Conservation (phyloP, 23 red algal species). For the Gracilaria gracilis region DNA sequence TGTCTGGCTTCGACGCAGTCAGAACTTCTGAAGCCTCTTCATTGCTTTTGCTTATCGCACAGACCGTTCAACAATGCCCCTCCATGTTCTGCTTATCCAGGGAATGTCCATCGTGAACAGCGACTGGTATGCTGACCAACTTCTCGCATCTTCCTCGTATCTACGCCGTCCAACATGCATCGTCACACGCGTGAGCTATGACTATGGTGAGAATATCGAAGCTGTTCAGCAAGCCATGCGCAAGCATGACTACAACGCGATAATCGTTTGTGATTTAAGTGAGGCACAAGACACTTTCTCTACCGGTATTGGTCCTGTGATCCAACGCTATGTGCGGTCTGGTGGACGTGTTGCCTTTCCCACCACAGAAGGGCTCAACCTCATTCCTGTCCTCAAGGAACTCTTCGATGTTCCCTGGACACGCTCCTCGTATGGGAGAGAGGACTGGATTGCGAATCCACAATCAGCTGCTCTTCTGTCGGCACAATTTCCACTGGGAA, state of each 20-base stretch:
- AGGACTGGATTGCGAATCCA: not conserved
- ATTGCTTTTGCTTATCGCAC: not conserved
- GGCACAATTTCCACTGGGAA: not conserved
- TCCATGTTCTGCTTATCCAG: not conserved
- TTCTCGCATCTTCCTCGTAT: not conserved
- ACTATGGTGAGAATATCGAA: not conserved
- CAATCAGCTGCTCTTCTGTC: not conserved
- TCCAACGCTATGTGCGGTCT: not conserved
- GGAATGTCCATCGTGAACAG: not conserved
- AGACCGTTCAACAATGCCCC: not conserved
- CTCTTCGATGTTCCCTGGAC: constrained; percentile 14
- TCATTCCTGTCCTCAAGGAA: constrained; percentile 1
- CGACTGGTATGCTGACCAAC: not conserved
- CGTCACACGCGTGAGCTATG: not conserved
- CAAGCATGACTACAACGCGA: not conserved
- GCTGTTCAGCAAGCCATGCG: not conserved
- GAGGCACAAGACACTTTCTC: not conserved
- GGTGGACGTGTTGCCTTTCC: constrained; percentile 9
- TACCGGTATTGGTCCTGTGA: not conserved
- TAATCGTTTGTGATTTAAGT: not conserved
- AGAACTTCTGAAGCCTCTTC: too few relatives aligned
- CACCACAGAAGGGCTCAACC: not conserved
- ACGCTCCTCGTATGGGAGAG: not conserved
- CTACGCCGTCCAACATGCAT: not conserved
- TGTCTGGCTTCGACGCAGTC: too few relatives aligned